These are phyloP conservation scores for Leucosporidium scottii DNA, from an alignment of 768 basidiomycete genomes.

Conservation along the genomic window DNA sequence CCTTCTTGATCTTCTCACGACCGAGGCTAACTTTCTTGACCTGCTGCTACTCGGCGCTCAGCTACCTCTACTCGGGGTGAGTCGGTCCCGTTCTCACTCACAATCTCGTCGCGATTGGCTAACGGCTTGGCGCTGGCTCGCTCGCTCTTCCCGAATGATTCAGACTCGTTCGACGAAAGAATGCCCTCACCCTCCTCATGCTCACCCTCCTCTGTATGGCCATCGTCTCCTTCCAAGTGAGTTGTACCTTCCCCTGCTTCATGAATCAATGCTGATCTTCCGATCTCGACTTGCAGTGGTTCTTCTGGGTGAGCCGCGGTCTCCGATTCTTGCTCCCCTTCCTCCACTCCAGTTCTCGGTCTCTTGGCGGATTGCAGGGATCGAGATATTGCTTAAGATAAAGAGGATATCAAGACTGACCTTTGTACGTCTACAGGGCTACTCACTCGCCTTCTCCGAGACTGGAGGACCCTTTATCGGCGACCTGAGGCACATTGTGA, in stretches of 20 bases:
- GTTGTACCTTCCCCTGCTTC: background rate
- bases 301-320: conserved; percentile 58
- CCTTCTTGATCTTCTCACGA: conserved; percentile 19
- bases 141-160: too few species aligned
- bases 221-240: conserved; percentile 40
- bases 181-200: conserved; percentile 61
- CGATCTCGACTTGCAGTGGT: conserved; percentile 52
- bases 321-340: background rate
- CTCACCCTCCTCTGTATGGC: conserved; percentile 47
- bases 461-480: conserved; percentile 76
- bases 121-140: background rate
- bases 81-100: background rate
- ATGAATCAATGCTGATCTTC: background rate
- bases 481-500: conserved; percentile 69
- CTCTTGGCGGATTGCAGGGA: too few species aligned
- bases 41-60: conserved; percentile 50
- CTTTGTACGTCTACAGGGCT: conserved; percentile 48
- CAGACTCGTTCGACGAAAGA: conserved; percentile 73
- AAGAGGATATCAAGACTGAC: background rate
- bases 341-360: too few species aligned
- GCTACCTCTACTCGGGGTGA: conserved; percentile 46
- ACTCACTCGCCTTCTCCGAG: conserved; percentile 77
- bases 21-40: conserved; percentile 38
- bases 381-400: too few species aligned
- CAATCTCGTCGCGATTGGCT: background rate